A percentile compares a stretch with the other conserved stretches of the same genome.
Evolutionary conservation across 2,329 filamentous ascomycete species (phyloP).

Genomic region (Drechslerella stenobrocha): DNA sequence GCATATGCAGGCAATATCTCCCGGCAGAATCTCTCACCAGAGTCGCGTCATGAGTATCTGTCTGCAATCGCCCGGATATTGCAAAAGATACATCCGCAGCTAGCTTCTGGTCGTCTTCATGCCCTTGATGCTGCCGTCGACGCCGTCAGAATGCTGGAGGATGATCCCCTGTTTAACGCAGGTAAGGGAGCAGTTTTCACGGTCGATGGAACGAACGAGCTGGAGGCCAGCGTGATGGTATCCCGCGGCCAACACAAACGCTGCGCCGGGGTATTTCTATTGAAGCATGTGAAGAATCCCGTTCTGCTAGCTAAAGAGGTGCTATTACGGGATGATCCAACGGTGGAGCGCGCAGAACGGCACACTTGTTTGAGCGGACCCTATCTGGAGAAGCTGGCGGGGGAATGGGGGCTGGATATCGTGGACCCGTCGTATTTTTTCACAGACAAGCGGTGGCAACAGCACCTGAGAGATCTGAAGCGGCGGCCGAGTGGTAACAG

Average conservation of each 20-base stretch:
- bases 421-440: constrained; percentile 75
- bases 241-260: constrained; percentile 72
- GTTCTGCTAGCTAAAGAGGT: constrained; percentile 73
- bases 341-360: constrained; percentile 60
- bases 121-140: constrained; percentile 75
- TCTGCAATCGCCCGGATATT: constrained; percentile 67
- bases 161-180: constrained; percentile 81
- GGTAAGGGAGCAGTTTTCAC: constrained; percentile 86
- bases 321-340: constrained; percentile 68
- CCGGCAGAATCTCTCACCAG: constrained; percentile 59
- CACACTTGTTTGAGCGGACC: constrained; percentile 62
- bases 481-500: constrained; percentile 49
- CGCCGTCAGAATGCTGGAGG: constrained; percentile 75
- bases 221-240: constrained; percentile 87
- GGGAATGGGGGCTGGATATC: constrained; percentile 69
- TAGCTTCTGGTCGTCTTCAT: constrained; percentile 54
- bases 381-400: constrained; percentile 70
- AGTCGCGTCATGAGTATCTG: constrained; percentile 64
- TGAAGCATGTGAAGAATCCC: constrained; percentile 76
- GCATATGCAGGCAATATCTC: not conserved
- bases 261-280: constrained; percentile 73
- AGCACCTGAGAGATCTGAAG: constrained; percentile 68
- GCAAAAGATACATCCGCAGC: constrained; percentile 57
- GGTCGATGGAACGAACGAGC: constrained; percentile 76
- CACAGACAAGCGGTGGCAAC: constrained; percentile 76